A percentile compares a stretch with the other conserved stretches of the same genome.
Conservation (phyloP, 345 rosid species). For the Euphorbia tirucalli region DNA sequence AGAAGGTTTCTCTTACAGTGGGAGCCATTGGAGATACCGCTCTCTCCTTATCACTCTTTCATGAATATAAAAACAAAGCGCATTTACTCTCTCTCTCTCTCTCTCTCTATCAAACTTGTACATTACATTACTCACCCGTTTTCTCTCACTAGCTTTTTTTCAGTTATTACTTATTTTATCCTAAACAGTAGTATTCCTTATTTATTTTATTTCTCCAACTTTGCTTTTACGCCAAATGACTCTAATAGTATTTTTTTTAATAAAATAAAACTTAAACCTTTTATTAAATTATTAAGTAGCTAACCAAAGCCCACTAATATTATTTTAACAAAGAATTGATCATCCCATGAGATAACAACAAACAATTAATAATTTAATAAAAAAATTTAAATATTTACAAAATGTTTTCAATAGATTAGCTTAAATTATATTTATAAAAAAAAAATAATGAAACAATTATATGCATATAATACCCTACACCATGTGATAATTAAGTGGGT, state of each 20-base stretch:
- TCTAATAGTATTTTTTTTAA: neutral
- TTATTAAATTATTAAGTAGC: too few relatives aligned
- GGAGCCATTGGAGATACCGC: conserved; percentile 13
- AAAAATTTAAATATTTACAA: too few relatives aligned
- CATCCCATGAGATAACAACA: too few relatives aligned
- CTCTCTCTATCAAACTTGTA: neutral
- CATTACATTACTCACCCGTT: neutral
- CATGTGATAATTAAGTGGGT: neutral
- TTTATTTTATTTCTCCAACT: neutral
- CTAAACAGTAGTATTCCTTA: too few relatives aligned
- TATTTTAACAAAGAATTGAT: too few relatives aligned
- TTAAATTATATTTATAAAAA: too few relatives aligned
- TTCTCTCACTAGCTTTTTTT: neutral
- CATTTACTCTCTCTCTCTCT: conserved; percentile 12
- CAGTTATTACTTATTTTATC: too few relatives aligned
- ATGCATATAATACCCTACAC: neutral
- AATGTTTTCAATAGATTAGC: too few relatives aligned
- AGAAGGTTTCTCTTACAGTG: neutral
- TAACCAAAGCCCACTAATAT: too few relatives aligned
- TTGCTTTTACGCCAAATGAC: neutral
- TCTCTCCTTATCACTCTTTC: neutral
- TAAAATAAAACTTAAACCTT: too few relatives aligned
- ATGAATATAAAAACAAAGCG: conserved; percentile 17
- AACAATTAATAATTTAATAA: too few relatives aligned
- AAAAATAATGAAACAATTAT: too few relatives aligned